Base-by-base conservation (phyloP, 2,329 filamentous ascomycete genomes). In the Colletotrichum sp. region DNA sequence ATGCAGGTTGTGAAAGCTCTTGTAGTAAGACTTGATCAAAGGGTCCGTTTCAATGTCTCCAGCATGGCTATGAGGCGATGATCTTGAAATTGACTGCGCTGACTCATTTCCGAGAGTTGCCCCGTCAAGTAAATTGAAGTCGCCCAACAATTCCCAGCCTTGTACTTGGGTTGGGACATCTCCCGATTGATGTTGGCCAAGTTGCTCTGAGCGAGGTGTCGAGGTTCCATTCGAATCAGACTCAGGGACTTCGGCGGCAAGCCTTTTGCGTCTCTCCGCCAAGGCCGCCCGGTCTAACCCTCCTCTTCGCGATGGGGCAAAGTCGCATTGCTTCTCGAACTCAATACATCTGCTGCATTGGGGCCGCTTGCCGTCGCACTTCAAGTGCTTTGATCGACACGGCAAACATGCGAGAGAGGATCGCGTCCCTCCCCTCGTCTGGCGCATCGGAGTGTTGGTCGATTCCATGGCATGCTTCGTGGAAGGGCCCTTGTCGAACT, bases 281-380 rank as follows among this genome's bases (percentile, higher is more conserved):
- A 83, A 71, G 3, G 82, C 76, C 3, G 78, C 82, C 36, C 81
- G 80, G 77, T 79, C 85, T 67, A 79, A 83, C 74, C 81, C 88
- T 6, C 89, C 89, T 67, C 89, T 84, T 36, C 89, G 85, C 15
- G 88, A 90, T 77, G 88, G 87, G 63, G 89, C 84, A 80, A 91
- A 91, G 26, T 85, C 83, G 75, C 89, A 91, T 4, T 86, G 82
- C 30, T 86, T 85, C 10, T 83, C 83, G 59, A 87, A 85, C 12
- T 83, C 81, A 30, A 79, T 78, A 78, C 89, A 91, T 70, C 89
- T 83, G 10, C 78, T 81, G 75, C 89, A 90, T 64, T 84, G 85
- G 7, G 89, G 88, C 18, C 86, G 84, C 34, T 85, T 85, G 15
- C 87, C 89, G 79, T 90, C 88, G 79, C 89, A 91, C 78, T 90